Conservation (phyloP, 257 asterid genomes). For the Cinchona pubescens region DNA sequence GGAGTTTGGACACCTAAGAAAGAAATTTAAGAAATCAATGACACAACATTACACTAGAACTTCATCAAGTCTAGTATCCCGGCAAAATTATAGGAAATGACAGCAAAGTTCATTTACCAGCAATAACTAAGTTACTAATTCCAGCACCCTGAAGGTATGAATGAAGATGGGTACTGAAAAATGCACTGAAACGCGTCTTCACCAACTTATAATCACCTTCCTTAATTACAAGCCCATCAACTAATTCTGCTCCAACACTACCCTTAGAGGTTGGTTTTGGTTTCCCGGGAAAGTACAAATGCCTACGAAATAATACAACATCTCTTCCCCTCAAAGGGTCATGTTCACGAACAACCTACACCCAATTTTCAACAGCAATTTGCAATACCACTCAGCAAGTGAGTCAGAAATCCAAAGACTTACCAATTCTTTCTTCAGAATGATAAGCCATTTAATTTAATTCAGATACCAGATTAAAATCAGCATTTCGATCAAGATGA, state of each 20-base stretch:
- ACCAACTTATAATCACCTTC: constrained; percentile 82
- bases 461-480: neutral
- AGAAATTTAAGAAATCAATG: constrained; percentile 7
- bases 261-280: constrained; percentile 77
- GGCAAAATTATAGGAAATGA: neutral
- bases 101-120: constrained; percentile 40
- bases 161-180: constrained; percentile 79
- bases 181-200: constrained; percentile 88
- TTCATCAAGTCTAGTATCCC: neutral
- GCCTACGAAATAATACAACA: constrained; percentile 69
- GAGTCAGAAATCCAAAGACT: neutral
- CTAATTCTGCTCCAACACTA: constrained; percentile 73
- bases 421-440: neutral
- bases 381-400: neutral
- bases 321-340: constrained; percentile 84
- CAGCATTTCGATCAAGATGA: neutral
- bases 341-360: constrained; percentile 87
- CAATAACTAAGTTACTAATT: constrained; percentile 45
- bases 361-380: neutral
- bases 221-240: constrained; percentile 65
- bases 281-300: constrained; percentile 48
- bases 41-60: neutral
- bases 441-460: neutral
- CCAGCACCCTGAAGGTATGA: constrained; percentile 68
- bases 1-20: constrained; percentile 89